Base-by-base conservation (phyloP, 2,329 filamentous ascomycete genomes). In the Teratosphaeria pseudoeucalypti region DNA sequence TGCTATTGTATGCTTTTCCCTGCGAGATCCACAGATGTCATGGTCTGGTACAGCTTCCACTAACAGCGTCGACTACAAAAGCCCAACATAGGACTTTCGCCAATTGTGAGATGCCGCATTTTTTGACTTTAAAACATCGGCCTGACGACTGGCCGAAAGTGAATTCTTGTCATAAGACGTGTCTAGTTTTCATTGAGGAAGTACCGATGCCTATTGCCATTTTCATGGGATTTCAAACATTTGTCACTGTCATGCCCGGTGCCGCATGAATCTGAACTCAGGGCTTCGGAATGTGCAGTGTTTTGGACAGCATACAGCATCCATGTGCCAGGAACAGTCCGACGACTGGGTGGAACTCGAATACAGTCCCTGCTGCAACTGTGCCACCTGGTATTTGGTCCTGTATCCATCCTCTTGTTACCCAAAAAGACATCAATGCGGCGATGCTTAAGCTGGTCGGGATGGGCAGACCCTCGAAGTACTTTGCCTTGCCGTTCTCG, bases 401-500 rank as follows among this genome's bases (percentile, higher is more conserved):
- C 62, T 90, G 80, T 54, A 92, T 81, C 89, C 89, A 92, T 63
- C 88, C 87, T 66, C 90, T 81, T 59, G 82, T 85, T 34, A 95
- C 83, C 88, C 91, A 97, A 76, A 87, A 96, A 34, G 87, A 89
- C 89, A 97, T 96, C 60, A 95, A 69, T 14, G 81, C 84, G 63
- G 90, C 90, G 66, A 95, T 85, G 1, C 82, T 86, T 27, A 97
- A 79, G 27, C 89, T 92, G 2, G 91, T 97, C 1, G 94, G 94
- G 69, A 97, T 96, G 0, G 94, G 94, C 0, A 92, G 95, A 67
- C 94, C 94, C 77, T 99, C 94, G 68, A 99, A 99, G 77, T 95
- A 99, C 71, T 88, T 84, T 61, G 89, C 90, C 78, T 99, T 99
- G 67, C 94, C 94, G 0, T 83, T 84, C 55, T 85, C 87, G 73